Conservation (phyloP, 225 moss, liverwort and hornwort genomes). For the Bryum argenteum region DNA sequence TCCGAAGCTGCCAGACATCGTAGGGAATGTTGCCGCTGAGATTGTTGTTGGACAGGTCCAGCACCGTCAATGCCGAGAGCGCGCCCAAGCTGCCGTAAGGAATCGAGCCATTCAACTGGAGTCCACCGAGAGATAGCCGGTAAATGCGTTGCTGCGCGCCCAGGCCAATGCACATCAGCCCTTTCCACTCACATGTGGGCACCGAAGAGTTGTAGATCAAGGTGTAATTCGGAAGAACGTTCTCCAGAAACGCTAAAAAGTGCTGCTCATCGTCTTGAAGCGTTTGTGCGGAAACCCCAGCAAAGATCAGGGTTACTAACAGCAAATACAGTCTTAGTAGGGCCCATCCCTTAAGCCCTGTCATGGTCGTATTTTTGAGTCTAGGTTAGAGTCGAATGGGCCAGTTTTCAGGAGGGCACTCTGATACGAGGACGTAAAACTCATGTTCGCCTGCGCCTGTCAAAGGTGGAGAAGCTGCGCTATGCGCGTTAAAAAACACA, state of each 20-base stretch:
- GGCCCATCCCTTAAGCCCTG: slow-evolving; percentile 33
- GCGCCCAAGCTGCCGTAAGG: slow-evolving; percentile 49
- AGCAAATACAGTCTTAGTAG: slow-evolving; percentile 23
- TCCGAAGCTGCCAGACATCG: slow-evolving; percentile 44
- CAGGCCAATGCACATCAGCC: slow-evolving; percentile 47
- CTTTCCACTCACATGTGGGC: slow-evolving; percentile 47
- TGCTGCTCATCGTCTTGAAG: slow-evolving; percentile 42
- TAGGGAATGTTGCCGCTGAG: slow-evolving; percentile 53
- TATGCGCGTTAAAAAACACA: slow-evolving; percentile 12
- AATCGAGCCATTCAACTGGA: slow-evolving; percentile 49
- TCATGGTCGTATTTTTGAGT: slow-evolving; percentile 38
- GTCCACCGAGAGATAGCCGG: slow-evolving; percentile 26
- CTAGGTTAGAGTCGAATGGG: slow-evolving; percentile 7
- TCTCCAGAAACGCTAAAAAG: slow-evolving; percentile 33
- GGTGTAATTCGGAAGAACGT: slow-evolving; percentile 40
- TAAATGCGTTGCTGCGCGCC: slow-evolving; percentile 52
- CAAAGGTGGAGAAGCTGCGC: slow-evolving; percentile 14
- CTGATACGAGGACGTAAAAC: slow-evolving; percentile 10
- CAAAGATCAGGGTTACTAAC: slow-evolving; percentile 31
- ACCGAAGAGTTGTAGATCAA: slow-evolving; percentile 37
- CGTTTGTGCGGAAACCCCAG: slow-evolving; percentile 35
- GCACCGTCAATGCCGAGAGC: slow-evolving; percentile 44
- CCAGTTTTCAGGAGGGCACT: background rate
- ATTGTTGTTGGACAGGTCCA: slow-evolving; percentile 54
- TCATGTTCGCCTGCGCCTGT: slow-evolving; percentile 23